phyloP scores from a whole-genome alignment of 495 filamentous ascomycete genomes.

The Massariosphaeria phaeospora region DNA sequence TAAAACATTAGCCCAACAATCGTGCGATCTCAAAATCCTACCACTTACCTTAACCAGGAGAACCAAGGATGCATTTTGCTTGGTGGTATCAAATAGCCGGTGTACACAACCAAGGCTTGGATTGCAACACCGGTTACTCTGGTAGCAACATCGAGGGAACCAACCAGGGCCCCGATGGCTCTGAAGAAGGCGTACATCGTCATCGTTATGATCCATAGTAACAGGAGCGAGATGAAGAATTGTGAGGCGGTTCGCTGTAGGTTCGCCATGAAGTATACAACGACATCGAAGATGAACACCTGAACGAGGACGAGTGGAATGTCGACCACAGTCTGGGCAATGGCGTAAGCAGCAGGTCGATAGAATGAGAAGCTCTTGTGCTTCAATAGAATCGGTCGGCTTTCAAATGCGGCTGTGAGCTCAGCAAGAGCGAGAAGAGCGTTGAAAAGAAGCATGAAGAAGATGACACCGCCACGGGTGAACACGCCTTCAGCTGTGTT shows the following conservation, averaged over 20 bases:
- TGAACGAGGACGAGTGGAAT: slow-evolving; percentile 66
- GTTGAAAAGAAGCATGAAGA: slow-evolving; percentile 78
- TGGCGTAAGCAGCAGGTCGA: slow-evolving; percentile 69
- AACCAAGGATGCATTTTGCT: slow-evolving; percentile 52
- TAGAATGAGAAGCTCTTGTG: slow-evolving; percentile 85
- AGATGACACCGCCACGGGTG: slow-evolving; percentile 57
- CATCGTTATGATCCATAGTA: slow-evolving; percentile 59
- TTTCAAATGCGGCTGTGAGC: slow-evolving; percentile 63
- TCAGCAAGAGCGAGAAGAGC: slow-evolving; percentile 73
- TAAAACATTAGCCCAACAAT: no score
- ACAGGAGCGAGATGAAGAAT: slow-evolving; percentile 74
- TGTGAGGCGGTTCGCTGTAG: slow-evolving; percentile 66
- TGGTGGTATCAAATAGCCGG: slow-evolving; percentile 71
- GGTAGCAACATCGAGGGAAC: slow-evolving; percentile 61
- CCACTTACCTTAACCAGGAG: no score
- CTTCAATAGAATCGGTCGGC: slow-evolving; percentile 70
- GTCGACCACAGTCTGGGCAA: slow-evolving; percentile 74
- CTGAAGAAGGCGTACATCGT: slow-evolving; percentile 78
- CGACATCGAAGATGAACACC: slow-evolving; percentile 64
- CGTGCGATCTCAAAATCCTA: no score
- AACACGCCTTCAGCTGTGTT: slow-evolving; percentile 53
- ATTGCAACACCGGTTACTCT: slow-evolving; percentile 60
- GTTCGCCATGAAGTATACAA: slow-evolving; percentile 74
- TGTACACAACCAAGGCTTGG: slow-evolving; percentile 68
- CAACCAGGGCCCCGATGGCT: slow-evolving; percentile 59